Evolutionary conservation across 176 grass and related monocot genomes (phyloP).

Genomic region (Elaeis guineensis): DNA sequence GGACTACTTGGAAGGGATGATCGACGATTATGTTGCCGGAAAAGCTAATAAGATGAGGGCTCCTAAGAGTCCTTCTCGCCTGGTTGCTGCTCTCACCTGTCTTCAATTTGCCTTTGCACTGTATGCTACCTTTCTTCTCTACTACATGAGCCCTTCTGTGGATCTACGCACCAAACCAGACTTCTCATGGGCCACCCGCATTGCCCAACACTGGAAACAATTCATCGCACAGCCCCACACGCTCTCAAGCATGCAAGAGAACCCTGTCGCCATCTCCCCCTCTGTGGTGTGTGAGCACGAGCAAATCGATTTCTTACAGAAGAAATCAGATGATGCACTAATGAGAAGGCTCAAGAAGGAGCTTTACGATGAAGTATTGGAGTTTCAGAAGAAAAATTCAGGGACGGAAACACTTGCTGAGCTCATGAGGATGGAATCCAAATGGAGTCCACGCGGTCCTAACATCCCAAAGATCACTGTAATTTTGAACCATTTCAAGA

Average conservation of each 20-base stretch:
- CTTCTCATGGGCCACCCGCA: slow-evolving; percentile 63
- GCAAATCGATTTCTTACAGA: slow-evolving; percentile 89
- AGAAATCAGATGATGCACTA: slow-evolving; percentile 62
- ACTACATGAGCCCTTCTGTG: slow-evolving; percentile 94
- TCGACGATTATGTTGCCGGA: slow-evolving; percentile 46
- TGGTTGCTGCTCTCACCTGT: slow-evolving; percentile 53
- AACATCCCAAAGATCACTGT: slow-evolving; percentile 55
- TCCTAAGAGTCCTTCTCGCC: slow-evolving; percentile 42
- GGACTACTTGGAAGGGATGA: slow-evolving; percentile 50
- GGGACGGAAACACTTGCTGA: slow-evolving; percentile 74
- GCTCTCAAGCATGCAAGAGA: slow-evolving; percentile 17
- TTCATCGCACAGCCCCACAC: slow-evolving; percentile 31
- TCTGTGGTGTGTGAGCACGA: slow-evolving; percentile 81
- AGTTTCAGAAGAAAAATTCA: slow-evolving; percentile 45
- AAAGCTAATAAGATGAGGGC: slow-evolving; percentile 28
- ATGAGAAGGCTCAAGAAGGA: slow-evolving; percentile 87
- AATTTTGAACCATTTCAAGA: slow-evolving; percentile 94
- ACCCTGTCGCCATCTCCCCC: slow-evolving; percentile 1
- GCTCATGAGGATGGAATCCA: slow-evolving; percentile 58
- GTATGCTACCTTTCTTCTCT: slow-evolving; percentile 95
- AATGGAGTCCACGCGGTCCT: slow-evolving; percentile 22
- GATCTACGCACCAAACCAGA: slow-evolving; percentile 67
- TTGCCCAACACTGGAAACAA: slow-evolving; percentile 80
- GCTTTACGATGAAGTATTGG: slow-evolving; percentile 74
- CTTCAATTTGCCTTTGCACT: slow-evolving; percentile 85